Percentiles rank a stretch among this genome's conserved stretches.
Conservation (phyloP, 768 basidiomycete species). For the Leccinum disarticulatum region DNA sequence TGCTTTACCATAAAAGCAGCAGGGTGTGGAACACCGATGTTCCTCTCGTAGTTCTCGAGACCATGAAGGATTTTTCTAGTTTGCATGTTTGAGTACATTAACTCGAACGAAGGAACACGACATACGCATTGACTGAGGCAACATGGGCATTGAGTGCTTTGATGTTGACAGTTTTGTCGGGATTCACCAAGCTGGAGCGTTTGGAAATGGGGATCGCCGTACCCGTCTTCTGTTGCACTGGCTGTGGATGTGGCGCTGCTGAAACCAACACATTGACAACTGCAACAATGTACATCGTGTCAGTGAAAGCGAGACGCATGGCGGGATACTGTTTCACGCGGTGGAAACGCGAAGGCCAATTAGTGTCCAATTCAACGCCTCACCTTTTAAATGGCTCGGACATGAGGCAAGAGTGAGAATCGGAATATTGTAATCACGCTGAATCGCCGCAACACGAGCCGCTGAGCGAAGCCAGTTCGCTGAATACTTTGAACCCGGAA, state of each 20-base stretch:
- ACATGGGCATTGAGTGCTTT: conserved; percentile 9
- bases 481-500: not conserved
- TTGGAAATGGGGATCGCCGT: conserved; percentile 12
- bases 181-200: conserved; percentile 4
- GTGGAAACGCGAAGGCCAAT: not conserved
- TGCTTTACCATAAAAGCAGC: not conserved
- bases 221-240: not conserved
- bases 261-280: conserved; percentile 5
- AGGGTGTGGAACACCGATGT: conserved; percentile 1
- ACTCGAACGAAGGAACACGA: not conserved
- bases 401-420: not conserved
- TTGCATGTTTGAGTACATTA: not conserved
- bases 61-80: conserved; percentile 6
- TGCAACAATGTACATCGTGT: conserved; percentile 1
- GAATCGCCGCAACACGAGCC: not conserved
- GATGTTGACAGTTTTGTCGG: conserved; percentile 5
- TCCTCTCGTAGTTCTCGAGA: conserved; percentile 1
- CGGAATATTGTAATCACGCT: not conserved
- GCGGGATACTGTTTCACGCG: no score
- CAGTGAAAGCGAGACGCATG: not conserved
- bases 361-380: not conserved
- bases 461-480: not conserved
- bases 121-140: conserved; percentile 9
- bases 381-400: not conserved
- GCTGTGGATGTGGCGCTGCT: conserved; percentile 6